These are phyloP conservation scores for Globisporangium megalacanthum DNA, from an alignment of 352 stramenopile species.

Conservation along the genomic window DNA sequence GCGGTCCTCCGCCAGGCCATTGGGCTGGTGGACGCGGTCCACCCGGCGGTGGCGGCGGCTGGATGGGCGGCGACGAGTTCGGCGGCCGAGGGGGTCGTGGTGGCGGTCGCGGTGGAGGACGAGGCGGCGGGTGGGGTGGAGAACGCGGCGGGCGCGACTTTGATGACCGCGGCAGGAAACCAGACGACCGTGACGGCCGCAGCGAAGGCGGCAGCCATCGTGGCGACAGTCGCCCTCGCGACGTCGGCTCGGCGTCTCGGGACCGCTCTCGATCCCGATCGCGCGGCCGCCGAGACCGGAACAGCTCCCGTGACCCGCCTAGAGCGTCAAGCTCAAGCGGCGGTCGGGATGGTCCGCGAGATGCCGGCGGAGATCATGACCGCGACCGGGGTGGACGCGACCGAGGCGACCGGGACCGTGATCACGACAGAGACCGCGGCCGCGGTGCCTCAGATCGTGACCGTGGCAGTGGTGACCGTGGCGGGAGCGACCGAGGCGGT, in stretches of 20 bases:
- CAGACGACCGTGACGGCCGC: conserved; percentile 23
- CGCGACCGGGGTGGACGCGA: conserved; percentile 11
- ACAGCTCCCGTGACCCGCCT: conserved; percentile 9
- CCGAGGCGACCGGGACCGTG: conserved; percentile 20
- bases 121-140: conserved; percentile 14
- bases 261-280: conserved; percentile 57
- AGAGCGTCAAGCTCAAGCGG: conserved; percentile 6
- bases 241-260: conserved; percentile 25
- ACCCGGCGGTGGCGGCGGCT: conserved; percentile 29
- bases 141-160: conserved; percentile 18
- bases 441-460: conserved; percentile 19
- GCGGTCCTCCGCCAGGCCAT: conserved; percentile 31
- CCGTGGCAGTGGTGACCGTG: conserved; percentile 10
- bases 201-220: conserved; percentile 7
- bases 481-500: conserved; percentile 6
- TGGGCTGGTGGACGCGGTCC: conserved; percentile 40
- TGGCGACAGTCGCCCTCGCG: conserved; percentile 24
- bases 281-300: conserved; percentile 24
- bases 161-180: conserved; percentile 37
- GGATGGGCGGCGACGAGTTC: conserved; percentile 37
- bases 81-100: conserved; percentile 28
- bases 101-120: conserved; percentile 23
- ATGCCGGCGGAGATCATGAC: conserved; percentile 9
- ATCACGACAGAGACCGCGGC: conserved; percentile 19
- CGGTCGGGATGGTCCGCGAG: conserved; percentile 11